phyloP scores from a whole-genome alignment of 768 basidiomycete genomes.

The Mycena capillaripes region DNA sequence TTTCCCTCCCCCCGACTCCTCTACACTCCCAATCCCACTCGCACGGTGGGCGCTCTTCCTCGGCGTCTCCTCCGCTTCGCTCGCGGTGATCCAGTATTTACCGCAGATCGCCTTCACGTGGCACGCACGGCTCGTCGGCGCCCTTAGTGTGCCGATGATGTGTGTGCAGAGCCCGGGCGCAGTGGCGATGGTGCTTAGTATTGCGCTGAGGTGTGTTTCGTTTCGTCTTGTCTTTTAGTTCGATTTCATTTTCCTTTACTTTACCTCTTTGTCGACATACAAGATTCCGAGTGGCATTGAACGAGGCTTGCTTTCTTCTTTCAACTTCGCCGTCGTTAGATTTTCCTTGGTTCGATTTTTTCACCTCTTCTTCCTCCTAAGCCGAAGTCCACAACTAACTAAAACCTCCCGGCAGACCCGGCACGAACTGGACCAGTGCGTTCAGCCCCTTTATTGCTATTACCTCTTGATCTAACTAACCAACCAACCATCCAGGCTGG shows the following conservation, averaged over 20 bases:
- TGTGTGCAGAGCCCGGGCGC: slow-evolving; percentile 93
- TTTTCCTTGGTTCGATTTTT: background rate
- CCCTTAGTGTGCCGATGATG: slow-evolving; percentile 97
- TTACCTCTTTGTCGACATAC: background rate
- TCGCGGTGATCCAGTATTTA: slow-evolving; percentile 89
- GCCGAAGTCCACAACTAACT: background rate
- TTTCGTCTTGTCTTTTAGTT: background rate
- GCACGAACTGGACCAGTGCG: slow-evolving; percentile 89
- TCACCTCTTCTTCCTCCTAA: background rate
- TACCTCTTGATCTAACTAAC: background rate
- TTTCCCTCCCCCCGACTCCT: slow-evolving; percentile 45
- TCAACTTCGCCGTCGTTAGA: background rate
- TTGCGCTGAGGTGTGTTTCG: slow-evolving; percentile 71
- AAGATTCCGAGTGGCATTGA: too few species aligned
- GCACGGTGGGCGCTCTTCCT: slow-evolving; percentile 86
- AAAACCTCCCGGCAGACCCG: slow-evolving; percentile 61
- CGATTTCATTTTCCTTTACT: background rate
- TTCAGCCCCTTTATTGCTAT: background rate
- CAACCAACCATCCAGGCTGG: slow-evolving; percentile 68
- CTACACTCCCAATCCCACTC: slow-evolving; percentile 29
- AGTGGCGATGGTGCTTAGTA: slow-evolving; percentile 87
- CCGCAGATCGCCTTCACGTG: slow-evolving; percentile 92
- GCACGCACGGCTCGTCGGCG: slow-evolving; percentile 84
- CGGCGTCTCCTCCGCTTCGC: slow-evolving; percentile 82
- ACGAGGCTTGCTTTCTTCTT: too few species aligned